These are phyloP conservation scores for Nissolia schottii DNA, from an alignment of 306 rosid genomes.

Conservation along the genomic window DNA sequence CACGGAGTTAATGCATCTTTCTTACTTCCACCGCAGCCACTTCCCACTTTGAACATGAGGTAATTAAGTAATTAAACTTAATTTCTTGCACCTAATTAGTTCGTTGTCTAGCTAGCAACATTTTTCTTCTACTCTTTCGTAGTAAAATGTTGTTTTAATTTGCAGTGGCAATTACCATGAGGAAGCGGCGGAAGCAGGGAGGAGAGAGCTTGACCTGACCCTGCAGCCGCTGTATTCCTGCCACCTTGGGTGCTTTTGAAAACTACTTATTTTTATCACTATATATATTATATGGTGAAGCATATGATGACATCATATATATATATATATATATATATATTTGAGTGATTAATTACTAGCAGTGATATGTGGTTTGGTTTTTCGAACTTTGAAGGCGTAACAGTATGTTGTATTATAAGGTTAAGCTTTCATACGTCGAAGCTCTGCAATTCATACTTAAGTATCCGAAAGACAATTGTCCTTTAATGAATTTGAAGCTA, in stretches of 20 bases:
- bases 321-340: conserved; percentile 28
- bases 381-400: conserved; percentile 11
- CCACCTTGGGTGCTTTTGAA: conserved; percentile 66
- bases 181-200: conserved; percentile 44
- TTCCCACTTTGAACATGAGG: conserved; percentile 67
- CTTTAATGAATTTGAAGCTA: conserved; percentile 1
- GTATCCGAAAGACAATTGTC: conserved; percentile 6
- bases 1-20: conserved; percentile 40
- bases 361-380: background rate
- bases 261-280: background rate
- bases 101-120: background rate
- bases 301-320: conserved; percentile 15
- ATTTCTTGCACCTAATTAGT: background rate
- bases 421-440: conserved; percentile 1
- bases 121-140: background rate
- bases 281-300: background rate
- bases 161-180: conserved; percentile 54
- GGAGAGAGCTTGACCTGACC: conserved; percentile 69
- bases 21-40: conserved; percentile 44
- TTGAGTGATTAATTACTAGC: no score
- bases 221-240: conserved; percentile 63
- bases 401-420: conserved; percentile 11
- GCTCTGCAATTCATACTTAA: conserved; percentile 6
- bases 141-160: background rate
- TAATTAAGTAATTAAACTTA: no score